phyloP scores from a whole-genome alignment of 495 filamentous ascomycete genomes.

The Xylaria nigripes region DNA sequence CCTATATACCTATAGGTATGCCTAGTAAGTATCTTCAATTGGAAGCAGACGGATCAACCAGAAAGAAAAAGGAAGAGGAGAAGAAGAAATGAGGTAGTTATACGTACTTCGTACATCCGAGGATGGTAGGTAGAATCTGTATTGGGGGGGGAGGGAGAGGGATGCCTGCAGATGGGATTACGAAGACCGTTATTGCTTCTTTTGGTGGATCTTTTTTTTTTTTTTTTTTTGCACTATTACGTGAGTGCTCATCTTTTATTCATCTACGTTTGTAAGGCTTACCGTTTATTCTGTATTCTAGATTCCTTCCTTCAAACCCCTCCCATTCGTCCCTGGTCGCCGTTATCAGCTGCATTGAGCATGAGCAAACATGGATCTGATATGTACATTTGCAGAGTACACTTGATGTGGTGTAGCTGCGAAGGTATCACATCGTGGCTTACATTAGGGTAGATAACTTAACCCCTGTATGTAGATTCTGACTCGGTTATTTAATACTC shows the following conservation, averaged over 20 bases:
- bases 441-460: background rate
- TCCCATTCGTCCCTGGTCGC: background rate
- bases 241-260: background rate
- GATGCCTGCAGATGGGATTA: constrained; percentile 9
- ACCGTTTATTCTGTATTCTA: background rate
- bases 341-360: background rate
- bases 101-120: no score
- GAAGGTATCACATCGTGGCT: background rate
- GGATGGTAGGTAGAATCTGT: background rate
- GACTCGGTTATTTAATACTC: no score
- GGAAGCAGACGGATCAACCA: constrained; percentile 6
- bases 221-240: background rate
- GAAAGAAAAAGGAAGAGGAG: background rate
- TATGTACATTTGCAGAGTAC: background rate
- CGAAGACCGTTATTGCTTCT: constrained; percentile 14
- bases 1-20: no score
- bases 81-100: no score
- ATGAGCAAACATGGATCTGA: background rate
- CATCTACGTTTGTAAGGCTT: background rate
- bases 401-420: background rate
- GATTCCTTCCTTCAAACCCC: background rate
- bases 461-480: no score
- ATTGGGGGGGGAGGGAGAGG: background rate
- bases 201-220: constrained; percentile 6
- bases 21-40: background rate